phyloP scores from a whole-genome alignment of 257 asterid genomes.

The Osmanthus fragrans region DNA sequence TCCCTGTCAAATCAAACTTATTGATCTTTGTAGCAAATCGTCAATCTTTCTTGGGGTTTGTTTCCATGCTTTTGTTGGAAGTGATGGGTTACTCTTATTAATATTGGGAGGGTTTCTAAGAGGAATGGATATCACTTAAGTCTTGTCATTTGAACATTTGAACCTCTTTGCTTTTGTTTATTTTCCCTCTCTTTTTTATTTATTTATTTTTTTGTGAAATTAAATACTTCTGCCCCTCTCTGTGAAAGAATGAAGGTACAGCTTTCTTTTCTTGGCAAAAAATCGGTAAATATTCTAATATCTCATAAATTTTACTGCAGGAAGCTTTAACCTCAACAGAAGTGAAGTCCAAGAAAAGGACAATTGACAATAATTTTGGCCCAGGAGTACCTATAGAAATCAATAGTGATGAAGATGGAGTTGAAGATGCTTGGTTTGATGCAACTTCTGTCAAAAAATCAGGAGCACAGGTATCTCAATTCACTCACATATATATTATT shows the following conservation, averaged over 20 bases:
- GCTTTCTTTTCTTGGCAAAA: neutral
- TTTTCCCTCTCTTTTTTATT: neutral
- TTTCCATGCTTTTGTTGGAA: neutral
- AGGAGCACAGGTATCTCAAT: neutral
- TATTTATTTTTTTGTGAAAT: neutral
- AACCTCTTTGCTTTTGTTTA: neutral
- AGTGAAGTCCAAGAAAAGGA: constrained; percentile 5
- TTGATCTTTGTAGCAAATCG: neutral
- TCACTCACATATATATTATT: neutral
- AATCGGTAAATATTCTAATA: neutral
- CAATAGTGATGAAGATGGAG: constrained; percentile 45
- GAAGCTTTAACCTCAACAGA: neutral
- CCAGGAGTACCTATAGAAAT: constrained; percentile 36
- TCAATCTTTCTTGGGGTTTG: neutral
- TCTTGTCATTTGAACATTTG: neutral
- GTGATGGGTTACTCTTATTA: neutral
- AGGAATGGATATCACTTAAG: neutral
- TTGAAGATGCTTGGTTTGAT: constrained; percentile 42
- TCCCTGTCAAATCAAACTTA: neutral
- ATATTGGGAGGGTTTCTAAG: neutral
- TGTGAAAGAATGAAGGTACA: neutral
- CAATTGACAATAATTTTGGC: constrained; percentile 18
- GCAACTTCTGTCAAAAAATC: constrained; percentile 27
- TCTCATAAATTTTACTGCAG: constrained; percentile 28
- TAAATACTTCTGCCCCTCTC: neutral